Conservation (phyloP, 768 basidiomycete genomes). For the Boletus edulis region DNA sequence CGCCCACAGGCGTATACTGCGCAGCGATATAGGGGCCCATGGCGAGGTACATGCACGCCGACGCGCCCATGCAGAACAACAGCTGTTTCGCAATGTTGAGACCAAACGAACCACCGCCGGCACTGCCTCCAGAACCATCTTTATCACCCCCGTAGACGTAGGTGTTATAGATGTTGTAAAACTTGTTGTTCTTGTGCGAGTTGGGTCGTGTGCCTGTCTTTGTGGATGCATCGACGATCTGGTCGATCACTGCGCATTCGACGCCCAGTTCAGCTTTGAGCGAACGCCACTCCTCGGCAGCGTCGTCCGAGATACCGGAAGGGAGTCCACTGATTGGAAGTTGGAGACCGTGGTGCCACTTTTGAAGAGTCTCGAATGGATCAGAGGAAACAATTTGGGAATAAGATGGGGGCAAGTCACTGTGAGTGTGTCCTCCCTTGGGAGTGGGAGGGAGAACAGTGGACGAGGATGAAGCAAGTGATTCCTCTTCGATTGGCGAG, state of each 20-base stretch:
- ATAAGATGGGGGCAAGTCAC: slow-evolving; percentile 75
- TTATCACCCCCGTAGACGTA: slow-evolving; percentile 49
- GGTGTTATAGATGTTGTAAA: slow-evolving; percentile 89
- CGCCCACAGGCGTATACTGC: slow-evolving; percentile 56
- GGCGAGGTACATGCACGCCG: slow-evolving; percentile 58
- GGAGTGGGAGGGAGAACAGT: slow-evolving; percentile 73
- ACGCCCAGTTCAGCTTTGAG: slow-evolving; percentile 79
- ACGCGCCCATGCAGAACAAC: slow-evolving; percentile 59
- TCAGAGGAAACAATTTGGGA: slow-evolving; percentile 52
- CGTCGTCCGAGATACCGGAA: slow-evolving; percentile 64
- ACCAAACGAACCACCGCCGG: slow-evolving; percentile 26
- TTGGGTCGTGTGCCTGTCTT: slow-evolving; percentile 33
- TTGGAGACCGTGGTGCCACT: slow-evolving; percentile 65
- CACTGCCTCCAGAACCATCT: slow-evolving; percentile 26
- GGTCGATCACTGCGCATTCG: slow-evolving; percentile 74
- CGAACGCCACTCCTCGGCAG: slow-evolving; percentile 73
- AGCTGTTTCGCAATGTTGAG: slow-evolving; percentile 43
- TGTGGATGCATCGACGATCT: slow-evolving; percentile 47
- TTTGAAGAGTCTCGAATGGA: slow-evolving; percentile 58
- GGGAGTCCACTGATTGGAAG: slow-evolving; percentile 41
- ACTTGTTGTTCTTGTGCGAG: slow-evolving; percentile 49
- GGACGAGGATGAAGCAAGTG: slow-evolving; percentile 70
- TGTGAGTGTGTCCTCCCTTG: slow-evolving; percentile 38
- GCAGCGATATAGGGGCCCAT: slow-evolving; percentile 58
- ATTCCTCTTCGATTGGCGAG: slow-evolving; percentile 47